Evolutionary conservation across 225 moss, liverwort and hornwort species (phyloP), one percentile per base, ranked within the genome.

Genomic region (Anthoceros angustus): DNA sequence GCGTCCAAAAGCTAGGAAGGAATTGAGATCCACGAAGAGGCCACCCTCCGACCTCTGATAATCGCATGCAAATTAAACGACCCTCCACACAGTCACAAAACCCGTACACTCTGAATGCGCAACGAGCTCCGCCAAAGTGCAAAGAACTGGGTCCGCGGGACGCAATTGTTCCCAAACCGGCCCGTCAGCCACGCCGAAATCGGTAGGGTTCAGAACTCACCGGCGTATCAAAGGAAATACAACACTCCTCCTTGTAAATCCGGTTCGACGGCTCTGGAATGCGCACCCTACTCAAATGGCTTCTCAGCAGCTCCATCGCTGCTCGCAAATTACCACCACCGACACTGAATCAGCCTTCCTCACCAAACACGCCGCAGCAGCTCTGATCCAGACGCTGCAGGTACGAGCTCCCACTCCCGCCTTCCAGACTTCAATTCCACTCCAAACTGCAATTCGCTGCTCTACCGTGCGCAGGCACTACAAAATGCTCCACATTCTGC

Each of bases 201-300:
- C 20, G 39, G 42, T 15, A 55, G 55, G 45, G 12, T 11, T 46
- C 21, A 15, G 21, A 71, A 65, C 86, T 84, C 68, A 93, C 95
- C 81, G 98, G 86, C 4, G 91, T 99, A 42, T 81, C 77, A 65
- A 99, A 99, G 25, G 98, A 99, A 45, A 99, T 82, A 72, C 98
- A 99, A 76, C 98, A 99, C 67, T 99, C 98, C 69, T 99, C 85
- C 87, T 99, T 99, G 81, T 99, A 99, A 75, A 99, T 83, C 75
- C 98, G 89, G 72, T 80, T 87, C 5, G 92, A 89, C 42, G 87
- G 81, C 80, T 99, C 92, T 0, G 92, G 98, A 62, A 99, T 99
- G 72, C 98, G 92, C 70, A 99, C 92, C 73, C 72, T 81, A 66
- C 76, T 73, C 84, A 99, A 78, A 70, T 84, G 89, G 41, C 76